Base-by-base conservation (phyloP, 2,329 filamentous ascomycete species). In the Pseudocercospora cruenta region DNA sequence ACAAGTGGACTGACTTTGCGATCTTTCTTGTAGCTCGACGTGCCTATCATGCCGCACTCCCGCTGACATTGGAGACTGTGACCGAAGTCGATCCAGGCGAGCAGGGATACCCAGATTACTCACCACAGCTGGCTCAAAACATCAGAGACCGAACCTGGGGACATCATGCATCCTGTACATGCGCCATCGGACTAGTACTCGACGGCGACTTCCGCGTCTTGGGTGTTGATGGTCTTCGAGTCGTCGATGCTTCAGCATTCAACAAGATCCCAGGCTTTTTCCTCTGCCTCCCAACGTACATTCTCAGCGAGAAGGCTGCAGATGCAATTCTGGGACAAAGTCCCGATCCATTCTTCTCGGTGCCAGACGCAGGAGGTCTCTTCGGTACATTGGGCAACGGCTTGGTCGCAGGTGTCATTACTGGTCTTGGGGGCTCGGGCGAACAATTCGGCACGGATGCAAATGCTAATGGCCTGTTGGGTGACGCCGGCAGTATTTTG, bases 241-340 rank as follows among this genome's bases (percentile, higher is more conserved):
- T 89, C 2, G 88, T 90, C 0, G 88, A 90, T 77, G 87, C 86
- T 0, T 84, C 81, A 24, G 81, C 85, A 0, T 89, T 86, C 64
- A 85, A 86, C 0, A 79, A 80, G 60, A 86, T 85, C 58, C 85
- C 85, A 0, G 86, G 86, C 67, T 83, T 79, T 63, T 87, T 85
- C 70, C 81, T 83, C 24, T 80, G 82, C 4, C 73, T 84, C 0
- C 81, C 85, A 0, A 82, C 82, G 0, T 87, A 86, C 69, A 86
- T 89, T 75, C 79, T 86, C 7, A 82, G 81, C 1, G 87, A 90
- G 79, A 90, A 90, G 80, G 87, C 87, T 0, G 84, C 85, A 1
- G 86, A 88, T 74, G 83, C 82, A 6, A 88, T 89, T 49, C 43
- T 70, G 24, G 47, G 47, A 24, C 47, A 51, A 26, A 14, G 21